Percentiles rank a stretch among this genome's conserved stretches.
Conservation (phyloP, 495 filamentous ascomycete genomes). For the Haplographium delicatum region DNA sequence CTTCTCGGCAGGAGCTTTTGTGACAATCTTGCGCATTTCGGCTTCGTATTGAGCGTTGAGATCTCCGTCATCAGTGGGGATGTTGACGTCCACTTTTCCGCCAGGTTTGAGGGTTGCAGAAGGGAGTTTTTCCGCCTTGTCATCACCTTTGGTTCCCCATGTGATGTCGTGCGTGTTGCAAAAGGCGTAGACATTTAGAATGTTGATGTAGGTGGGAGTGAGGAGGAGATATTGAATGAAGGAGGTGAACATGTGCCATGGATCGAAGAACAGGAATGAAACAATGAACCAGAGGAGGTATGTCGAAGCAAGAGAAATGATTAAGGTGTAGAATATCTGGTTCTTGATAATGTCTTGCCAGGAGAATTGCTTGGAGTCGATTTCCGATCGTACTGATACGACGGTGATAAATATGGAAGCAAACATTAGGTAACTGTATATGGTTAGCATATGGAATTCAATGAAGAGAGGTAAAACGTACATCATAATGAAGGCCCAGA, state of each 20-base stretch:
- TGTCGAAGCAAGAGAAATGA: conserved; percentile 85
- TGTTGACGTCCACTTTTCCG: conserved; percentile 89
- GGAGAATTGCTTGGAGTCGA: conserved; percentile 53
- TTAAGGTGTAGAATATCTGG: conserved; percentile 84
- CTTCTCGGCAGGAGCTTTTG: conserved; percentile 63
- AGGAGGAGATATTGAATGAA: conserved; percentile 96
- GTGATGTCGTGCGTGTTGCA: conserved; percentile 98
- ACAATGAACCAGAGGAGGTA: conserved; percentile 91
- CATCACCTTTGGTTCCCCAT: conserved; percentile 95
- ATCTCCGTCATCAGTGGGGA: conserved; percentile 73
- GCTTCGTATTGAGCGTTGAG: conserved; percentile 92
- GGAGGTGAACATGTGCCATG: conserved; percentile 97
- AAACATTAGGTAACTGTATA: conserved; percentile 76
- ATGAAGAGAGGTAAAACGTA: conserved; percentile 36
- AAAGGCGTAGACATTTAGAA: conserved; percentile 96
- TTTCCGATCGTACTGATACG: conserved; percentile 66
- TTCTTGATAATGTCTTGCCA: conserved; percentile 74
- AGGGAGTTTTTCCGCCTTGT: conserved; percentile 78
- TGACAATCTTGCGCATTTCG: conserved; percentile 69
- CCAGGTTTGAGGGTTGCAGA: conserved; percentile 79
- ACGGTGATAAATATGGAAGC: conserved; percentile 95
- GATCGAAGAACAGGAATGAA: conserved; percentile 94
- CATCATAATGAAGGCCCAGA: conserved; percentile 95
- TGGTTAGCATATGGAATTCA: conserved; percentile 8
- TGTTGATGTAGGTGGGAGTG: conserved; percentile 92